Base-by-base conservation (phyloP, 108 stramenopile species). In the Thalassiosira profunda region DNA sequence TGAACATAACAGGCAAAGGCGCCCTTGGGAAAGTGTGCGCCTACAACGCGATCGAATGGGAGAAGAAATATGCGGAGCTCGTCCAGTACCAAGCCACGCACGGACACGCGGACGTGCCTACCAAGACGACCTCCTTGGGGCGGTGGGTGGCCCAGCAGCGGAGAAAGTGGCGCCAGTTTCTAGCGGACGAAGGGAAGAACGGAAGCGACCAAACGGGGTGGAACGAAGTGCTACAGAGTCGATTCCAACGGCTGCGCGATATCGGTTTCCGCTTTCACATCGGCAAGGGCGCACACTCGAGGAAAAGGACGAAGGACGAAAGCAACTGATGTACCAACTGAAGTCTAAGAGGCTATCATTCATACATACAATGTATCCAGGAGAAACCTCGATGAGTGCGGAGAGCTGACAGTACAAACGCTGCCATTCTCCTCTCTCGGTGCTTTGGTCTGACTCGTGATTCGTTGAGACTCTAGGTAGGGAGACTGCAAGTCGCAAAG, bases 131-230 rank as follows among this genome's bases (percentile, higher is more conserved):
- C 34, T 31, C 59, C 11, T 31, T 69, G 20, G 67, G 67, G 26
- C 28, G 59, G 26, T 69, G 67, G 67, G 59, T 69, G 5, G 43
- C 67, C 29, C 29, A 43, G 12, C 67, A 69, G 58, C 58, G 67
- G 15, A 47, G 49, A 29, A 60, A 69, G 28, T 36, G 61, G 24
- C 59, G 36, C 14, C 40, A 69, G 9, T 61, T 45, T 8, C 18
- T n/a, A n/a, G n/a, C n/a, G n/a, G n/a, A 58, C 15, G n/a, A 12
- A 3, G 57, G 57, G 11, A 17, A 58, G 40, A 2, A 15, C 1
- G 25, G 30, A 0, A 15, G 1, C n/a, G 51, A 52, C 0, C 29
- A 52, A 17, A 2, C 51, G 15, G 51, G 21, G 5, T 52, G 17
- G 17, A 6, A 29, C 28, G 2, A 52, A 31, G 51, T 52, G 29